These are phyloP conservation scores for Brassica rapa DNA, from an alignment of 345 rosid species.

Conservation along the genomic window DNA sequence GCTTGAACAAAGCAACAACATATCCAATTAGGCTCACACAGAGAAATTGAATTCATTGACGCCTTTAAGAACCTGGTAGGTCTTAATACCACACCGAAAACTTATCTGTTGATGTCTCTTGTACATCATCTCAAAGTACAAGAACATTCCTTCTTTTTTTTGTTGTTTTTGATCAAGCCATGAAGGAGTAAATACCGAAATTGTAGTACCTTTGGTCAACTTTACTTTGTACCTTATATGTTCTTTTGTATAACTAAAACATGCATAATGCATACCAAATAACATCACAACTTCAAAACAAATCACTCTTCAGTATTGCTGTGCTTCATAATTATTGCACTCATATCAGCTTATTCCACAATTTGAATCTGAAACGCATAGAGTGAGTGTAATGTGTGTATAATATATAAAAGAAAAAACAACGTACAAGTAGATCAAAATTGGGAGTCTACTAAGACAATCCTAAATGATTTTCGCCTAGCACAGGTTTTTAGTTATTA, in stretches of 20 bases:
- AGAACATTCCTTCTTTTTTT: background rate
- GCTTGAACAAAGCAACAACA: background rate
- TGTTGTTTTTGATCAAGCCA: constrained; percentile 50
- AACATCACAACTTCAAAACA: background rate
- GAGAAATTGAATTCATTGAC: constrained; percentile 58
- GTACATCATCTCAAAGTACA: background rate
- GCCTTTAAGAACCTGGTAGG: constrained; percentile 88
- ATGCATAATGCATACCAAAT: background rate
- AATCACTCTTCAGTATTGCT: background rate
- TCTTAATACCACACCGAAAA: constrained; percentile 28
- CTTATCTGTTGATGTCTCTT: background rate
- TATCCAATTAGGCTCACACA: background rate
- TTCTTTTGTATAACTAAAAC: background rate
- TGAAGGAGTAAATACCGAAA: constrained; percentile 36
- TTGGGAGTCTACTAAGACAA: background rate
- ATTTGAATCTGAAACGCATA: constrained; percentile 1
- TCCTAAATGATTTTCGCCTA: constrained; percentile 7
- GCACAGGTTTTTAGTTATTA: background rate
- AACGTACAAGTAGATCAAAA: constrained; percentile 16
- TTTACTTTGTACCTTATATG: background rate
- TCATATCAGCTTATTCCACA: background rate
- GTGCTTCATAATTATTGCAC: background rate
- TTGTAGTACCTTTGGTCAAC: constrained; percentile 28
- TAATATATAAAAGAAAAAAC: background rate
- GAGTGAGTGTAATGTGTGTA: constrained; percentile 11